Conservation (phyloP, 176 grass and related monocot species). For the Tuctoria greenei region DNA sequence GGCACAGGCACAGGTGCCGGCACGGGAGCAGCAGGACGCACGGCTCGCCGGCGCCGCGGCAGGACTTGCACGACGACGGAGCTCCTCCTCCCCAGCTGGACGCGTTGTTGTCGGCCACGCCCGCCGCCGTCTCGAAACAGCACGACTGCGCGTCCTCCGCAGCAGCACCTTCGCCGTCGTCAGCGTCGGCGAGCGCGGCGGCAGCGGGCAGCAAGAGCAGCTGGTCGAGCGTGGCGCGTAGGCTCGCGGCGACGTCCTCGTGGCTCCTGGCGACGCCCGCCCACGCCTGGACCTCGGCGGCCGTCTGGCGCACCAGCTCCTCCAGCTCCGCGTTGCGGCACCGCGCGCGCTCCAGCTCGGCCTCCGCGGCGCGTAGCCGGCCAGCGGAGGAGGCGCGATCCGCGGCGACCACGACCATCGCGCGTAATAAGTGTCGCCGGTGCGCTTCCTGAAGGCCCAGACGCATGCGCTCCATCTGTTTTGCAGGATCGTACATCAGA, state of each 20-base stretch:
- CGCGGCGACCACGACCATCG: conserved; percentile 24
- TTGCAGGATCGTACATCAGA: not conserved
- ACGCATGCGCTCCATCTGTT: conserved; percentile 46
- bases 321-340: conserved; percentile 12
- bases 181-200: no score
- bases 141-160: conserved; percentile 35
- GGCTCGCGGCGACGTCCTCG: no score
- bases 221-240: no score
- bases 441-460: conserved; percentile 33
- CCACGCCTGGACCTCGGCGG: no score
- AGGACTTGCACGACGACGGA: conserved; percentile 36
- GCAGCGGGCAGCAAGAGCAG: not conserved
- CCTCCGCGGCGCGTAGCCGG: conserved; percentile 33
- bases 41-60: conserved; percentile 26
- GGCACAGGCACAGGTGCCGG: conserved; percentile 66
- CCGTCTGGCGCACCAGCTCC: no score
- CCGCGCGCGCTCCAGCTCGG: conserved; percentile 32
- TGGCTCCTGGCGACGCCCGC: not conserved
- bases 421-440: conserved; percentile 1
- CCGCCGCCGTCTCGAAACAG: conserved; percentile 28
- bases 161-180: no score
- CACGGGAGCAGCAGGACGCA: conserved; percentile 68
- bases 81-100: not conserved
- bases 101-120: not conserved
- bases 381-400: not conserved